Percentiles rank a stretch among this genome's conserved stretches.
Evolutionary conservation across 768 basidiomycete species (phyloP).

Genomic region (Mycena kentingensis): DNA sequence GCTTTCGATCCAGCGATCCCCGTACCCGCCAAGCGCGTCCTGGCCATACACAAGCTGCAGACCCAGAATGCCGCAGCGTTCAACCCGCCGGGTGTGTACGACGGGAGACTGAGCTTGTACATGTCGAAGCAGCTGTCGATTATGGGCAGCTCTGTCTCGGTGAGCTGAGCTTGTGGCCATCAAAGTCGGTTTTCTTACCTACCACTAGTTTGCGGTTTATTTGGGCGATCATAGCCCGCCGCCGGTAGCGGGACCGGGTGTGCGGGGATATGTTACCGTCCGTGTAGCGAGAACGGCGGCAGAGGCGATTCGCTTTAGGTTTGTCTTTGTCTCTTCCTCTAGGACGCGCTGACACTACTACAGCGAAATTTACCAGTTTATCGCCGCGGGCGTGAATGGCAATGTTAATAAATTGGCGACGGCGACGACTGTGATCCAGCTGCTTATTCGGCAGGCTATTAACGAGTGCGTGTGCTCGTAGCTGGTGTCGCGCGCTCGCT

Average conservation of each 20-base stretch:
- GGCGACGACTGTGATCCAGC: constrained; percentile 49
- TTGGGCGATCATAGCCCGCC: constrained; percentile 29
- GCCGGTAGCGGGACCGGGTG: constrained; percentile 6
- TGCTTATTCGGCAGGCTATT: constrained; percentile 48
- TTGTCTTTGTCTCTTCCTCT: constrained; percentile 6
- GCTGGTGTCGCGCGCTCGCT: background rate
- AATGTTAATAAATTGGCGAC: constrained; percentile 28
- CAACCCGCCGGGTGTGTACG: constrained; percentile 46
- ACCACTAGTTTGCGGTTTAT: constrained; percentile 37
- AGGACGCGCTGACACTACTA: background rate
- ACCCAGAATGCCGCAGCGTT: constrained; percentile 38
- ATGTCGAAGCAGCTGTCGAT: constrained; percentile 32
- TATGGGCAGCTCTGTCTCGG: constrained; percentile 33
- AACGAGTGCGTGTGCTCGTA: constrained; percentile 40
- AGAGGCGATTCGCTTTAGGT: constrained; percentile 39
- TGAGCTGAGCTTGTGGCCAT: background rate
- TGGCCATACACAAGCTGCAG: constrained; percentile 44
- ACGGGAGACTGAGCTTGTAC: constrained; percentile 47
- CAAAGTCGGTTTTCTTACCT: background rate
- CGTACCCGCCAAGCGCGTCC: constrained; percentile 27
- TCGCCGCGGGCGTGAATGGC: constrained; percentile 19
- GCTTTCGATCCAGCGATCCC: constrained; percentile 28
- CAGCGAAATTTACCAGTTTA: constrained; percentile 33
- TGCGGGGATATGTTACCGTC: constrained; percentile 34
- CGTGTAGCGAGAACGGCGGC: constrained; percentile 41